Evolutionary conservation across 257 asterid species (phyloP), one percentile per base, ranked within the genome.

Genomic region (Nicotiana undulata): DNA sequence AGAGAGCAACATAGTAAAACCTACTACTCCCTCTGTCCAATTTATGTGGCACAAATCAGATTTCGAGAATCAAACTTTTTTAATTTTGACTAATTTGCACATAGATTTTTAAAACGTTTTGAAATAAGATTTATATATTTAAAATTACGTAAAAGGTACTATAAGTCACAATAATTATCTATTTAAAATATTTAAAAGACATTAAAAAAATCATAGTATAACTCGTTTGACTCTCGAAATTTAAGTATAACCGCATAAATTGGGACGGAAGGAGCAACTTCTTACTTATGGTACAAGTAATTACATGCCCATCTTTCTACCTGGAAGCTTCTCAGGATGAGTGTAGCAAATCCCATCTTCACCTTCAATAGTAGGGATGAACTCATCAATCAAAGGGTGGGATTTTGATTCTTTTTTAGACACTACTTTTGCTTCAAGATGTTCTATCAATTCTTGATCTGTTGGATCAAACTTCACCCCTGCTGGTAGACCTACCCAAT

Each of bases 391-490:
- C 92, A 96, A 88, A 13, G 99, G 99, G 86, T 96, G 99, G 3
- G 99, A 92, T 88, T 94, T 94, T 18, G 95, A 86, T 77, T 91
- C 95, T 66, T 40, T 40, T 40, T 88, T 88, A 22, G 91, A 92
- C 80, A 89, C 90, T 0, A 94, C 98, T 81, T 96, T 91, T 0
- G 98, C 99, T 83, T 96, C 99, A 3, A 96, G 97, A 86, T 96
- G 99, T 28, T 96, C 98, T 52, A 94, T 96, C 86, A 96, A 85
- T 87, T 96, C 98, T 79, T 96, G 99, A 82, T 96, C 99, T 40
- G 99, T 96, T 80, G 99, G 99, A 76, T 96, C 99, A 76, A 96
- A 96, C 79, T 96, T 96, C 83, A 96, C 99, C 22, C 99, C 99
- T 58, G 99, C 99, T 63, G 99, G 99, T 79, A 96, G 82, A 20